phyloP scores from a whole-genome alignment of 331 rosid genomes.

The Pyracantha coccinea region DNA sequence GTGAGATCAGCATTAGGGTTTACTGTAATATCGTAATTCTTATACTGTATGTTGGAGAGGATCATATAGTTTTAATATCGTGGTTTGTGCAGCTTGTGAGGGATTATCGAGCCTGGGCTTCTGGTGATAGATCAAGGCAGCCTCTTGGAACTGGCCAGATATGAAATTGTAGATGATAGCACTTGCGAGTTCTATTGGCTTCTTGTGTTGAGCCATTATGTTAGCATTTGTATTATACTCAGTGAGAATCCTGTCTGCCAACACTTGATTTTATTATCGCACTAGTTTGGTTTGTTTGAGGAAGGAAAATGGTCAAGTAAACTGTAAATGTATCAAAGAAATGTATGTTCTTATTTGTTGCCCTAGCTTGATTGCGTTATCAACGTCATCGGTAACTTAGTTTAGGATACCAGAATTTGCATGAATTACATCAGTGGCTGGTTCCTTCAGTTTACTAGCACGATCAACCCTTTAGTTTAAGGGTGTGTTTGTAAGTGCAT shows the following conservation, averaged over 20 bases:
- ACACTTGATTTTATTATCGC: not conserved
- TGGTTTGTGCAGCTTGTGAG: slow-evolving; percentile 63
- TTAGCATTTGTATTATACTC: not conserved
- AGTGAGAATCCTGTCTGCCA: not conserved
- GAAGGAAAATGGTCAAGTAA: not conserved
- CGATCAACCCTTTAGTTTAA: too few relatives aligned
- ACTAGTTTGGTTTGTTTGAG: not conserved
- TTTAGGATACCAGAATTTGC: too few relatives aligned
- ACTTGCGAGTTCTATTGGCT: slow-evolving; percentile 8
- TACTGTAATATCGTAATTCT: not conserved
- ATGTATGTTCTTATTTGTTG: not conserved
- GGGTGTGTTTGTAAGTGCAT: too few relatives aligned
- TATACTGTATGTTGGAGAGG: not conserved
- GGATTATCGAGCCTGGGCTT: slow-evolving; percentile 93
- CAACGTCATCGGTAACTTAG: not conserved
- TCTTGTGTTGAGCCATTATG: not conserved
- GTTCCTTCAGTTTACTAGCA: too few relatives aligned
- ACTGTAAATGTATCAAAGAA: not conserved
- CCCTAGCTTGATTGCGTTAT: not conserved
- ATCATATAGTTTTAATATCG: not conserved
- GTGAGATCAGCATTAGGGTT: not conserved
- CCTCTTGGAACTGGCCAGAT: slow-evolving; percentile 92
- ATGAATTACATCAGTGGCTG: too few relatives aligned
- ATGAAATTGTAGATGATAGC: slow-evolving; percentile 23
- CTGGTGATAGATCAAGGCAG: slow-evolving; percentile 86